Evolutionary conservation across 176 grass and related monocot species (phyloP), one percentile per base, ranked within the genome.

Genomic region (Carex myosuroides): DNA sequence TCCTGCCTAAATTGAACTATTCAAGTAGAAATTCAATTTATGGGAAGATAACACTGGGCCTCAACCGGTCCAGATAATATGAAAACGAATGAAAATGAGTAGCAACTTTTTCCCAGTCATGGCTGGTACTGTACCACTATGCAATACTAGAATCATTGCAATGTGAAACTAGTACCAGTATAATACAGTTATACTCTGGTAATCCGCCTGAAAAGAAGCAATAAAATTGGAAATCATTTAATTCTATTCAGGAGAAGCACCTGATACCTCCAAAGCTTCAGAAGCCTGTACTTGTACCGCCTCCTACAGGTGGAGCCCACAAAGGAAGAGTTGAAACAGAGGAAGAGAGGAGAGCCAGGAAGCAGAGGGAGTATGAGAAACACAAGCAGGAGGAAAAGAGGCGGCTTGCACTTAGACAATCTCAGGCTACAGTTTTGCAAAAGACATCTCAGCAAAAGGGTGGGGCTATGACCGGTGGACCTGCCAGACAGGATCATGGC

Each of bases 321-420:
- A 88, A 54, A 68, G 6, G 66, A 16, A 88, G 86, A 61, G 87
- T 67, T n/a, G 93, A 99, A 84, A 91, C 93, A 0, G 91, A 99
- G 58, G 97, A 91, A 83, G 90, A 99, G 80, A 89, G 93, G 20
- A 87, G 84, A 13, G 52, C 74, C 0, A 85, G 96, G 81, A 95
- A 95, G 87, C 91, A 85, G 82, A 92, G 85, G 6, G 97, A 96
- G 21, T 94, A 89, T 6, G 91, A 99, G 87, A 99, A 92, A 84
- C 96, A 99, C 85, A 89, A 88, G 78, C 80, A 73, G 50, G 93
- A 99, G 59, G 91, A 94, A 20, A 89, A 87, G 78, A 89, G 92
- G 64, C 88, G 91, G 75, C 93, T 93, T 83, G 88, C 91, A 61
- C 85, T 96, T 83, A 89, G 89, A 67, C 91, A 94, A 41, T 85